A percentile compares a stretch with the other conserved stretches of the same genome.
Evolutionary conservation across 345 rosid genomes (phyloP).

Genomic region (Arabidopsis suecica): DNA sequence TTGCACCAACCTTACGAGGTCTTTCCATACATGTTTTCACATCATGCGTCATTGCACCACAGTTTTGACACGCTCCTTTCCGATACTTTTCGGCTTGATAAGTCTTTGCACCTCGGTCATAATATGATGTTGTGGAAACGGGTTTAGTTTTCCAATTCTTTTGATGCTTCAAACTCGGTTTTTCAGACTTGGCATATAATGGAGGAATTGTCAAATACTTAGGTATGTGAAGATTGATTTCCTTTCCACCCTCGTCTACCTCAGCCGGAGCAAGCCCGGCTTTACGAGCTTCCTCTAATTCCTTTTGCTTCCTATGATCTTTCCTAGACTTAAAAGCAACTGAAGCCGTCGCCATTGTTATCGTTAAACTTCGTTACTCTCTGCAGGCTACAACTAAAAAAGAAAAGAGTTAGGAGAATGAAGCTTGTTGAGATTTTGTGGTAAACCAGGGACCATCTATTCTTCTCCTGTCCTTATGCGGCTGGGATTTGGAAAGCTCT

Average conservation of each 20-base stretch:
- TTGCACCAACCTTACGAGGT: constrained; percentile 81
- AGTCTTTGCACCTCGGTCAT: constrained; percentile 69
- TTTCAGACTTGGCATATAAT: constrained; percentile 73
- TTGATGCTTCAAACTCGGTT: constrained; percentile 79
- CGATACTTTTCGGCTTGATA: constrained; percentile 75
- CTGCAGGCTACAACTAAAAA: too few relatives aligned
- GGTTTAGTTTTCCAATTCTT: constrained; percentile 84
- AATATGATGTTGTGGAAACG: constrained; percentile 71
- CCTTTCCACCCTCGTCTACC: constrained; percentile 78
- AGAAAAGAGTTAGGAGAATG: too few relatives aligned
- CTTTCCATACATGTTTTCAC: constrained; percentile 80
- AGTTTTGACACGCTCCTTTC: constrained; percentile 79
- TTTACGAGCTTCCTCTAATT: constrained; percentile 71
- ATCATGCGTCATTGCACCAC: constrained; percentile 92
- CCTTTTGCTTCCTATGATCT: constrained; percentile 65
- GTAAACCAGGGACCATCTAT: too few relatives aligned
- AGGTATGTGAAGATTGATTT: constrained; percentile 75
- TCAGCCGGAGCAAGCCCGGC: constrained; percentile 85
- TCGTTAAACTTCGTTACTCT: too few relatives aligned
- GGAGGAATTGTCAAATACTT: constrained; percentile 78
- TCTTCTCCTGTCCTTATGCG: too few relatives aligned
- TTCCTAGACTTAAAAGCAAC: constrained; percentile 73
- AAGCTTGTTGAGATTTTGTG: too few relatives aligned
- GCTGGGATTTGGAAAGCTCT: too few relatives aligned
- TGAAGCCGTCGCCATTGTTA: constrained; percentile 11